Conservation (phyloP, 805 yeast species). For the Lachancea dasiensis region DNA sequence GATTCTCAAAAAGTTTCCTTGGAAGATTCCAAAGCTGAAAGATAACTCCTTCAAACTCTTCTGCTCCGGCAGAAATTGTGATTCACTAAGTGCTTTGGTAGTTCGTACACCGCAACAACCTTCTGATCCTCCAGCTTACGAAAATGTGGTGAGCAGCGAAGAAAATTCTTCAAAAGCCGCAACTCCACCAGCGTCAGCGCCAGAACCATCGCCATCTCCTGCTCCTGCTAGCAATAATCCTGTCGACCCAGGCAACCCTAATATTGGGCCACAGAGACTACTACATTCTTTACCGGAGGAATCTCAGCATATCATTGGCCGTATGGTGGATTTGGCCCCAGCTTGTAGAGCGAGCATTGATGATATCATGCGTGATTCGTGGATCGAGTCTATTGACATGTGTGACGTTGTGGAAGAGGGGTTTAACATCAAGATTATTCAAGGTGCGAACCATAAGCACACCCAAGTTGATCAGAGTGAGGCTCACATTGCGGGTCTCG, state of each 20-base stretch:
- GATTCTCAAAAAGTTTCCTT: constrained; percentile 86
- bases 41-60: constrained; percentile 82
- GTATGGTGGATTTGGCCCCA: constrained; percentile 81
- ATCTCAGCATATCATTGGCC: constrained; percentile 57
- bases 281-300: constrained; percentile 66
- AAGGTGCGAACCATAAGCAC: constrained; percentile 64
- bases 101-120: constrained; percentile 50
- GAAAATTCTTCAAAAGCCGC: neutral
- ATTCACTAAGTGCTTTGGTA: constrained; percentile 56
- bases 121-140: constrained; percentile 38
- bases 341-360: constrained; percentile 80
- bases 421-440: constrained; percentile 35
- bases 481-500: constrained; percentile 92
- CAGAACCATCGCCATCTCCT: constrained; percentile 7
- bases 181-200: too few relatives aligned
- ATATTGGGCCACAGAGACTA: constrained; percentile 66
- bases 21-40: constrained; percentile 82
- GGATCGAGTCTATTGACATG: constrained; percentile 60
- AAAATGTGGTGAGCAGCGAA: constrained; percentile 16
- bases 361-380: constrained; percentile 65
- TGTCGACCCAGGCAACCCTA: constrained; percentile 51
- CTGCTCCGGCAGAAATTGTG: constrained; percentile 66
- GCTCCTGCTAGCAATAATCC: constrained; percentile 23
- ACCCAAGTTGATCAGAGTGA: constrained; percentile 88
- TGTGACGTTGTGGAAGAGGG: constrained; percentile 52